Percentiles rank a stretch among this genome's conserved stretches.
Evolutionary conservation across 2,329 filamentous ascomycete genomes (phyloP).

Genomic region (Penicillium brevicompactum): DNA sequence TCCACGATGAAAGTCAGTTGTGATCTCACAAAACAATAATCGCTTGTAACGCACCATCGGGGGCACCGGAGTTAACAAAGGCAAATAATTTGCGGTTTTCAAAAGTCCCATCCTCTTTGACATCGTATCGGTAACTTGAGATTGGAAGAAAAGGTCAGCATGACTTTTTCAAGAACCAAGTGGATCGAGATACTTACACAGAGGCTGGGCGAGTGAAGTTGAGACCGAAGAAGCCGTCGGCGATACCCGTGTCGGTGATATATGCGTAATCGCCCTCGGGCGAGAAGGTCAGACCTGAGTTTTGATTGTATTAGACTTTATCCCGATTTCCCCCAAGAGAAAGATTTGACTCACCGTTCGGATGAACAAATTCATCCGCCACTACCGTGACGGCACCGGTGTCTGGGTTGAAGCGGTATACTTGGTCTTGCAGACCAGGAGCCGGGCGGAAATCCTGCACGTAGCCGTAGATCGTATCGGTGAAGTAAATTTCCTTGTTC

Average conservation of each 20-base stretch:
- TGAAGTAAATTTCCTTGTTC: slow-evolving; percentile 24
- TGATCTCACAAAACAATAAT: too few species aligned
- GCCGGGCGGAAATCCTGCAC: slow-evolving; percentile 22
- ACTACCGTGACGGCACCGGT: slow-evolving; percentile 16
- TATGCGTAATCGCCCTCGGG: slow-evolving; percentile 21
- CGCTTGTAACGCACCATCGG: slow-evolving; percentile 11
- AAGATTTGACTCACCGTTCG: slow-evolving; percentile 8
- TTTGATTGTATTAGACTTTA: not conserved
- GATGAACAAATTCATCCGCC: slow-evolving; percentile 16
- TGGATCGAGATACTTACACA: slow-evolving; percentile 9
- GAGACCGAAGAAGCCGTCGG: slow-evolving; percentile 17
- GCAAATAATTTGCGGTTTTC: slow-evolving; percentile 21
- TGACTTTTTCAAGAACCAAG: not conserved
- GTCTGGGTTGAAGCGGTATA: slow-evolving; percentile 19
- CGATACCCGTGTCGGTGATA: slow-evolving; percentile 21
- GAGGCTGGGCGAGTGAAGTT: slow-evolving; percentile 18
- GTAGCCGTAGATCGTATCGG: slow-evolving; percentile 22
- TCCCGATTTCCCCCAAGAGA: not conserved
- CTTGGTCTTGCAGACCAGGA: slow-evolving; percentile 19
- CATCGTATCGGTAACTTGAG: slow-evolving; percentile 16
- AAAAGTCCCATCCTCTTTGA: slow-evolving; percentile 14
- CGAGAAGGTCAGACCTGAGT: slow-evolving; percentile 20
- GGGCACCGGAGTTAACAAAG: slow-evolving; percentile 13
- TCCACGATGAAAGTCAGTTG: not conserved
- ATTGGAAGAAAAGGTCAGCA: not conserved